These are phyloP conservation scores for Microdochium bolleyi DNA, from an alignment of 2,329 filamentous ascomycete species.

Conservation along the genomic window DNA sequence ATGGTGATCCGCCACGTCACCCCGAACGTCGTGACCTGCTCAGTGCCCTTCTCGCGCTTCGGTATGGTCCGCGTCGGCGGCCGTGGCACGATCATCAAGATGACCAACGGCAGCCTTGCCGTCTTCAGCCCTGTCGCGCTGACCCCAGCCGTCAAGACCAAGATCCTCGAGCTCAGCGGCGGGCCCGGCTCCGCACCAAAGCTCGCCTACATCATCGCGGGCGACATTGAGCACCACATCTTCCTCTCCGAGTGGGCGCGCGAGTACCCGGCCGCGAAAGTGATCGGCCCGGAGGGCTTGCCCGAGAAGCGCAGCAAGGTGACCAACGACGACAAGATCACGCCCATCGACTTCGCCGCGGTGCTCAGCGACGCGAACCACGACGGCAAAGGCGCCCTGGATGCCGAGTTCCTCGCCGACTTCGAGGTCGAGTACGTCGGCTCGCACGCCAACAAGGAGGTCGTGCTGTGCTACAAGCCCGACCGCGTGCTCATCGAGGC, in stretches of 20 bases:
- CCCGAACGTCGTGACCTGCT: constrained; percentile 69
- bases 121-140: constrained; percentile 89
- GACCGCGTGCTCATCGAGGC: constrained; percentile 76
- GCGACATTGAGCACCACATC: constrained; percentile 92
- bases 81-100: constrained; percentile 74
- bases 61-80: constrained; percentile 78
- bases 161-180: constrained; percentile 57
- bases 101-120: constrained; percentile 69
- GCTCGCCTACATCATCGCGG: constrained; percentile 78
- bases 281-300: constrained; percentile 78
- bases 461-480: constrained; percentile 80
- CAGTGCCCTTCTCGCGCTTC: constrained; percentile 76
- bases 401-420: constrained; percentile 71
- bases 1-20: constrained; percentile 88
- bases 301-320: constrained; percentile 69
- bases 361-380: constrained; percentile 55
- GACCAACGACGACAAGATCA: constrained; percentile 44
- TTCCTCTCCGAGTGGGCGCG: constrained; percentile 79
- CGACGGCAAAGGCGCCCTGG: constrained; percentile 45
- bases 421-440: constrained; percentile 83
- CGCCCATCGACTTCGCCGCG: constrained; percentile 51
- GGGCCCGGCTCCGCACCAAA: constrained; percentile 18
- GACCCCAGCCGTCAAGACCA: constrained; percentile 62
- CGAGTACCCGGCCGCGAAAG: constrained; percentile 68
- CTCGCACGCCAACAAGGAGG: constrained; percentile 73